phyloP scores from a whole-genome alignment of 306 rosid genomes.

The cucumber (Cucumis sativus) region DNA sequence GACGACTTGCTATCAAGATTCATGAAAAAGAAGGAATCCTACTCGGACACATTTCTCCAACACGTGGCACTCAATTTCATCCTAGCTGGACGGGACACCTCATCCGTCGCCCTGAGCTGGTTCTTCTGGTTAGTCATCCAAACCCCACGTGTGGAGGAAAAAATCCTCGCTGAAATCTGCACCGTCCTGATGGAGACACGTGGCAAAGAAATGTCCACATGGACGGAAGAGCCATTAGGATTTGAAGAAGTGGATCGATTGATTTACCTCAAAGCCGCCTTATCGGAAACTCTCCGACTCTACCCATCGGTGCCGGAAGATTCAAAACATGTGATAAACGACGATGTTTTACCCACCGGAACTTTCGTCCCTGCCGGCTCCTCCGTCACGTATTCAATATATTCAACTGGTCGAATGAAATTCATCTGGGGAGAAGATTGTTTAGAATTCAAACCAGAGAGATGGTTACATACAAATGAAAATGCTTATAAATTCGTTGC shows the following conservation, averaged over 20 bases:
- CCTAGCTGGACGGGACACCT: slow-evolving; percentile 92
- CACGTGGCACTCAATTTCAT: slow-evolving; percentile 85
- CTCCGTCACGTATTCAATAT: slow-evolving; percentile 50
- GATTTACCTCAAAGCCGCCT: slow-evolving; percentile 57
- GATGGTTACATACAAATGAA: slow-evolving; percentile 56
- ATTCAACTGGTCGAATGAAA: slow-evolving; percentile 69
- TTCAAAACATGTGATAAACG: slow-evolving; percentile 51
- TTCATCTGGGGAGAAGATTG: slow-evolving; percentile 88
- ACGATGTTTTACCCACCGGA: slow-evolving; percentile 63
- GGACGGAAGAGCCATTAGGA: slow-evolving; percentile 52
- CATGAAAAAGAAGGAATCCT: slow-evolving; percentile 69
- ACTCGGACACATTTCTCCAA: slow-evolving; percentile 57
- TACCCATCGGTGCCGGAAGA: slow-evolving; percentile 92
- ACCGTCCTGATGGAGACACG: slow-evolving; percentile 58
- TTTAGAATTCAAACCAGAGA: slow-evolving; percentile 68
- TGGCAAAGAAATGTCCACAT: slow-evolving; percentile 28
- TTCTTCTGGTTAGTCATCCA: slow-evolving; percentile 59
- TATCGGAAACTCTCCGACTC: slow-evolving; percentile 67
- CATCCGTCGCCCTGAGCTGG: slow-evolving; percentile 81
- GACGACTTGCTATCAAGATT: slow-evolving; percentile 73
- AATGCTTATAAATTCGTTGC: slow-evolving; percentile 60
- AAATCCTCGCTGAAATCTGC: slow-evolving; percentile 49
- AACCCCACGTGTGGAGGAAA: slow-evolving; percentile 51
- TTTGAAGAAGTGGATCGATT: slow-evolving; percentile 77
- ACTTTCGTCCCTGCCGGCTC: slow-evolving; percentile 65